Evolutionary conservation across 2,329 filamentous ascomycete species (phyloP), one percentile per base, ranked within the genome.

Genomic region (Thelonectria olida): DNA sequence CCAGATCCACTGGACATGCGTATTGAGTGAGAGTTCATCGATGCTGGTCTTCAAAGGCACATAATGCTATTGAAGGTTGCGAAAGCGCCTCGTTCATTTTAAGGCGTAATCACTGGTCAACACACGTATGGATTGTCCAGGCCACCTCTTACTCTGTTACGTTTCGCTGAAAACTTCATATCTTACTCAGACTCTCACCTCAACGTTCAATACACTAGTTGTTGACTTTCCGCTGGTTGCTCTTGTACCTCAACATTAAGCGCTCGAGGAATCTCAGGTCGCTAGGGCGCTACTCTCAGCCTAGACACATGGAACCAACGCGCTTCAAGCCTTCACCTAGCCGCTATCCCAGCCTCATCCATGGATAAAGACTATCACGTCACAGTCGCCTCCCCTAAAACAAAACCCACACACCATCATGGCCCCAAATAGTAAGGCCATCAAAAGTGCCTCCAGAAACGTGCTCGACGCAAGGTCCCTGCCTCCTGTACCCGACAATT

Each of bases 381-480:
- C 23, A 38, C 44, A 23, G 41, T 23, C 41, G 41, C 41, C 41
- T 45, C 17, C 20, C 41, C 13, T 22, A 5, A n/a, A 44, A 50
- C n/a, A 19, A 36, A 22, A 15, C n/a, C 53, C 53, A 45, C 53
- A 44, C 53, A 55, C 53, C 42, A 55, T 22, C 22, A 48, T 28
- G 22, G 34, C 44, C 52, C 42, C 41, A 28, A 55, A 39, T 39
- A 45, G 53, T 48, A 55, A 55, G 42, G 31, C 31, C 9, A 55
- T 38, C 53, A 55, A 55, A 55, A 55, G 53, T 55, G 53, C 53
- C 53, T 48, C 25, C 27, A 34, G 27, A 48, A 48, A 48, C 27
- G 27, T 48, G 25, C 45, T 39, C 53, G n/a, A 31, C 15, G 17
- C 53, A 55, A 49, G 51, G 51, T 28, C 51, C 28, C 12, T 49